These are phyloP conservation scores for Dalbergia cultrata DNA, from an alignment of 306 rosid genomes.

Conservation along the genomic window DNA sequence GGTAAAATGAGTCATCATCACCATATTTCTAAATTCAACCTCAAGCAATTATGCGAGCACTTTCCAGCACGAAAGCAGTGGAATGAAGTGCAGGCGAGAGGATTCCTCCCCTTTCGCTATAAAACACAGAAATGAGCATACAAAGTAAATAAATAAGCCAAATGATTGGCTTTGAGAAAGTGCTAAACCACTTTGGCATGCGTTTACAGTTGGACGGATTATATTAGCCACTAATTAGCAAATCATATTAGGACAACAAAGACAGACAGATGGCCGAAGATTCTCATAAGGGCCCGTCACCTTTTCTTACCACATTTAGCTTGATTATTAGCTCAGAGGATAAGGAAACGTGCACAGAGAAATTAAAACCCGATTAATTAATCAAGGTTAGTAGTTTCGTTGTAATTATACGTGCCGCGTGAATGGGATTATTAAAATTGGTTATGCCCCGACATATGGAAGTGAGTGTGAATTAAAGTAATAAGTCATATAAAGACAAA, in stretches of 20 bases:
- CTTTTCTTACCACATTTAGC: conserved; percentile 28
- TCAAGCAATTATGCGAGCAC: conserved; percentile 46
- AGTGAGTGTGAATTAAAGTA: conserved; percentile 55
- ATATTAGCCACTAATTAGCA: conserved; percentile 37
- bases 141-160: conserved; percentile 1
- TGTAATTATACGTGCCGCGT: conserved; percentile 50
- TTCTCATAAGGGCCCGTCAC: conserved; percentile 34
- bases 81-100: conserved; percentile 41
- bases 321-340: conserved; percentile 31
- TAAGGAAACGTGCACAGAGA: conserved; percentile 25
- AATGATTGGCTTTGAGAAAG: conserved; percentile 52
- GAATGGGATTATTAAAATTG: conserved; percentile 51
- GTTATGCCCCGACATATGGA: conserved; percentile 58
- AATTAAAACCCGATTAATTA: not conserved
- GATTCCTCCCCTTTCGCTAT: conserved; percentile 28
- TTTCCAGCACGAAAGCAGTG: conserved; percentile 62
- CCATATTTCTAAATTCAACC: conserved; percentile 47
- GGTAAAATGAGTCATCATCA: conserved; percentile 47
- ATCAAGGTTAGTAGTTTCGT: conserved; percentile 17
- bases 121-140: not conserved
- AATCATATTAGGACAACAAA: conserved; percentile 37
- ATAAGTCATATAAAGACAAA: conserved; percentile 37
- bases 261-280: conserved; percentile 42
- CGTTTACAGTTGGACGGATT: conserved; percentile 49
- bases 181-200: conserved; percentile 47